phyloP scores from a whole-genome alignment of 345 rosid species.

The Capsella bursapastoris region DNA sequence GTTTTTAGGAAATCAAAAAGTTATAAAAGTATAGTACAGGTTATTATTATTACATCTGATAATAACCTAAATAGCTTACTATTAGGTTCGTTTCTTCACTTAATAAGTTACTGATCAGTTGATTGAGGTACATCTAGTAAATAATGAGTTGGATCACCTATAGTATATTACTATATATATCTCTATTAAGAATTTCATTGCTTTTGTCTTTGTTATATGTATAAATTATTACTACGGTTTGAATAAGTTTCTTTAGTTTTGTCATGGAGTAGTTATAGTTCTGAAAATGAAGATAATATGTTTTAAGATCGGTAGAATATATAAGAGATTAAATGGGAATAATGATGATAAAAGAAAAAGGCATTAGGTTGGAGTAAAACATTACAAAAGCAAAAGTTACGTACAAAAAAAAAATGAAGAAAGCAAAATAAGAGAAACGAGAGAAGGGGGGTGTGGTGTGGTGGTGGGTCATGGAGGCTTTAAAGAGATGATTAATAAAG shows the following conservation, averaged over 20 bases:
- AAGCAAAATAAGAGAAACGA: conserved; percentile 29
- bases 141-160: not conserved
- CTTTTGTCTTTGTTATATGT: not conserved
- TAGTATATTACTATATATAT: not conserved
- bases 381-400: conserved; percentile 37
- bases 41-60: not conserved
- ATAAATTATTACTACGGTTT: not conserved
- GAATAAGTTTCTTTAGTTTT: not conserved
- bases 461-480: conserved; percentile 43
- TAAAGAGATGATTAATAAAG: conserved; percentile 36
- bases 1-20: not conserved
- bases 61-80: conserved; percentile 6
- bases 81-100: not conserved
- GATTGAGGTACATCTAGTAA: not conserved
- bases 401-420: conserved; percentile 23
- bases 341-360: conserved; percentile 15
- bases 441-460: conserved; percentile 32
- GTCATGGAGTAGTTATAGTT: not conserved
- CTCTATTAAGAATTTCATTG: not conserved
- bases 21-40: too few species aligned
- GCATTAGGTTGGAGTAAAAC: conserved; percentile 36
- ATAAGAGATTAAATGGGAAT: not conserved
- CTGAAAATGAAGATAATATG: not conserved
- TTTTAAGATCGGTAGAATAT: not conserved
- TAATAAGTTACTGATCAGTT: too few species aligned